Base-by-base conservation (phyloP, 805 yeast genomes). In the Candida loeiensis region DNA sequence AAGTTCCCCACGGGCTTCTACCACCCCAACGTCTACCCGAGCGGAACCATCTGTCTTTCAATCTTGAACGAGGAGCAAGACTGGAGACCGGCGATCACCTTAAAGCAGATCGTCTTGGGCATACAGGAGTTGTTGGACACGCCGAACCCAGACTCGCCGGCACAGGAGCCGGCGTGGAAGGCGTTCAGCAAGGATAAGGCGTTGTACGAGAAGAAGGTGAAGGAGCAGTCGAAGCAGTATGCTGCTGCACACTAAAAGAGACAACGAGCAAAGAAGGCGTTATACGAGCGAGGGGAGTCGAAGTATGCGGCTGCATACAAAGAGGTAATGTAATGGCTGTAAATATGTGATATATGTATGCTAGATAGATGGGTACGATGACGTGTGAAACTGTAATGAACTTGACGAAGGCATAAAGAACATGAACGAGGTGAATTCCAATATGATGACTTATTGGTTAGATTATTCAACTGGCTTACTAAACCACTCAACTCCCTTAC, bases 11-110 rank as follows among this genome's bases (percentile, higher is more conserved):
- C 81, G 2, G 86, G 85, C 0, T 93, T 93, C 54, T 93, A 89
- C 65, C 99, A 93, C 63, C 99, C 99, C 9, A 93, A 93, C 55
- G 91, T 93, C 7, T 93, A 93, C 54, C 99, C 99, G 1, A 85
- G 95, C 41, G 99, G 99, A 1, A 93, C 98, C 1, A 82, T 93
- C 26, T 93, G 99, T 64, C 74, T 93, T 34, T 82, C 95, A 39
- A 90, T 93, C 40, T 71, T 93, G 56, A 93, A 93, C 61, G 99
- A 93, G 60, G 89, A 83, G 34, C 95, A 90, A 62, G 98, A 88
- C 61, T 93, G 99, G 99, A 79, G 96, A 56, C 99, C 99, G 1
- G 96, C 96, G 6, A 85, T 91, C 50, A 86, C 95, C 12, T 64
- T 91, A 49, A 89, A 87, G 56, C 95, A 91, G 58, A 83, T 93